Evolutionary conservation across 2,329 filamentous ascomycete species (phyloP).

Genomic region (Trichoderma simmonsii): DNA sequence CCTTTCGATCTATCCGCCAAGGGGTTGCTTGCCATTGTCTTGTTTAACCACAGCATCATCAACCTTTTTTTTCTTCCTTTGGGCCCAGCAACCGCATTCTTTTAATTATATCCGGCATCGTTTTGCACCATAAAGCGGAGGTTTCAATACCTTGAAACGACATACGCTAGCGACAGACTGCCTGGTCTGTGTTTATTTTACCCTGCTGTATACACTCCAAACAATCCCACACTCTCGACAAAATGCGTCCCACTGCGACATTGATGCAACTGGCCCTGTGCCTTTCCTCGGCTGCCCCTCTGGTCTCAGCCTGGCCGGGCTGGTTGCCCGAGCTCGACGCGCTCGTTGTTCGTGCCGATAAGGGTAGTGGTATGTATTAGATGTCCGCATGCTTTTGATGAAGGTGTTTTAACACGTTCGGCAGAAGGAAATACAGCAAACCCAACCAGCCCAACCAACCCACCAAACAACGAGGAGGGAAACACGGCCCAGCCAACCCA

Average conservation of each 20-base stretch:
- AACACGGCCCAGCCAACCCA: constrained; percentile 14
- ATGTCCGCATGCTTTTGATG: constrained; percentile 17
- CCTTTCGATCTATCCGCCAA: constrained; percentile 5
- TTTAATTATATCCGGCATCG: not conserved
- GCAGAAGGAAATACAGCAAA: constrained; percentile 30
- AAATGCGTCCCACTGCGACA: constrained; percentile 50
- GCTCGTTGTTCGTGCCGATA: constrained; percentile 50
- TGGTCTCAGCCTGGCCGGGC: constrained; percentile 54
- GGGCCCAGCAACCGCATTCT: not conserved
- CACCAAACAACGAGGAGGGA: not conserved
- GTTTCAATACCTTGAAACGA: not conserved
- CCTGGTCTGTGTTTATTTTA: not conserved
- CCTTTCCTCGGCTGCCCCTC: constrained; percentile 47
- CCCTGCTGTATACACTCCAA: not conserved
- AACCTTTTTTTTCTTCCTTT: not conserved
- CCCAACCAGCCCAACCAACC: constrained; percentile 26
- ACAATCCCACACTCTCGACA: constrained; percentile 18
- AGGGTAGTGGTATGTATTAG: constrained; percentile 24
- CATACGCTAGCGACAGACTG: not conserved
- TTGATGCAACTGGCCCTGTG: constrained; percentile 49
- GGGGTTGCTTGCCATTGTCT: not conserved
- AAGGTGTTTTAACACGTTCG: not conserved
- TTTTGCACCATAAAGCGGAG: not conserved
- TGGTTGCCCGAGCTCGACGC: constrained; percentile 54
- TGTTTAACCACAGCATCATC: not conserved